Base-by-base conservation (phyloP, 176 grass and related monocot genomes). In the Chloris gayana region DNA sequence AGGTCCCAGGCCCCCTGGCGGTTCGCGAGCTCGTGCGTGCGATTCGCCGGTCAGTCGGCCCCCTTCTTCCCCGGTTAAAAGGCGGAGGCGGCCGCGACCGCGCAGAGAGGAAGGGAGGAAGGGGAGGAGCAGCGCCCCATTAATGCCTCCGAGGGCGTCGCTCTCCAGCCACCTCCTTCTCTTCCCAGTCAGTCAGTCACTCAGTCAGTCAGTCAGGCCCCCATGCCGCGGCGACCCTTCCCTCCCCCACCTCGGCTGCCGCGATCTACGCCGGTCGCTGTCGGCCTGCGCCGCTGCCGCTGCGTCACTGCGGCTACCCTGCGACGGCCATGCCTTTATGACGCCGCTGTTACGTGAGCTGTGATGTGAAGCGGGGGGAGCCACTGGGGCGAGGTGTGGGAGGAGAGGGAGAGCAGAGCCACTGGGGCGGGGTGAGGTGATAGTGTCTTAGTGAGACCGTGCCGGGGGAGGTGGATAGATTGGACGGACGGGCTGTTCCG, bases 91-190 rank as follows among this genome's bases (percentile, higher is more conserved):
- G 37, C 70, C 44, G 82, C 77, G 58, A 67, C 45, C 46, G 78
- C 72, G 57, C 82, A 65, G 29, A 45, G 68, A 58, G 33, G 37
- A 9, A 5, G 2, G 12, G 3, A 13, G 44, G 38, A 17, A 24
- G 50, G 49, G 9, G 63, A 82, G 42, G 54, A 64, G 67, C 27
- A 34, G 58, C 58, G 18, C 47, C 51, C 73, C 88, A 85, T 86
- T 86, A 89, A 82, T 89, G 88, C 32, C 78, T 68, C 73, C 88
- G 79, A 82, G 73, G 73, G 67, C 73, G 88, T 89, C 73, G 67
- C 83, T 77, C 88, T 89, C 73, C 73, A 78, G 83, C 83, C 88
- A 89, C 86, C 60, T 82, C 78, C 78, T 76, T 77, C 76, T 33
- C 50, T 8, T 5, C 47, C 2, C 73, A 78, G 58, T 57, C 76